These are phyloP conservation scores for Candida arabinofermentans DNA, from an alignment of 805 yeast genomes.

Conservation along the genomic window DNA sequence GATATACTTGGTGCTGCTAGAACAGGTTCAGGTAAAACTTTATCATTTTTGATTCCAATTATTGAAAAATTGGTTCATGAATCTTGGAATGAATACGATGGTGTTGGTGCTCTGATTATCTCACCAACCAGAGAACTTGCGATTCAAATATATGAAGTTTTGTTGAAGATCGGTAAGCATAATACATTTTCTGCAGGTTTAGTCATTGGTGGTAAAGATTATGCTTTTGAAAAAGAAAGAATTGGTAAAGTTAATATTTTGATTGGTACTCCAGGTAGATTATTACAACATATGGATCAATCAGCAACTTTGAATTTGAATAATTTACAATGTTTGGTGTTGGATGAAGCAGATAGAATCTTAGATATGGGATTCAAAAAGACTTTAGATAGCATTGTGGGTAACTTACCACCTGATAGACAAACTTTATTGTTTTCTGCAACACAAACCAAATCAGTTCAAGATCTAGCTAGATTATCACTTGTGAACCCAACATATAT, in stretches of 20 bases:
- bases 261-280: conserved; percentile 89
- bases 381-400: conserved; percentile 75
- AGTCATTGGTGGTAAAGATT: conserved; percentile 92
- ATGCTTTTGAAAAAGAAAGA: conserved; percentile 75
- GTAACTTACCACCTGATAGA: conserved; percentile 72
- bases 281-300: conserved; percentile 88
- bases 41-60: conserved; percentile 81
- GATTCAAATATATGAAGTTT: conserved; percentile 83
- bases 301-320: conserved; percentile 73
- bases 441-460: conserved; percentile 79
- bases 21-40: conserved; percentile 88
- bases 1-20: conserved; percentile 87
- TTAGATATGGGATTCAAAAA: conserved; percentile 90
- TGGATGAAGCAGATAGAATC: conserved; percentile 92
- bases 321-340: conserved; percentile 71
- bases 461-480: conserved; percentile 78
- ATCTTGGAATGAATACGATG: conserved; percentile 79
- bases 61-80: conserved; percentile 65
- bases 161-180: conserved; percentile 73
- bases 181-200: conserved; percentile 82
- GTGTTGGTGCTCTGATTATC: conserved; percentile 84
- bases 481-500: conserved; percentile 60
- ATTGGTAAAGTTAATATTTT: conserved; percentile 74
- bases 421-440: conserved; percentile 87
- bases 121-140: conserved; percentile 93